A percentile compares a stretch with the other conserved stretches of the same genome.
phyloP scores from a whole-genome alignment of 2,329 filamentous ascomycete species.

The Sphaerostilbella broomeana region DNA sequence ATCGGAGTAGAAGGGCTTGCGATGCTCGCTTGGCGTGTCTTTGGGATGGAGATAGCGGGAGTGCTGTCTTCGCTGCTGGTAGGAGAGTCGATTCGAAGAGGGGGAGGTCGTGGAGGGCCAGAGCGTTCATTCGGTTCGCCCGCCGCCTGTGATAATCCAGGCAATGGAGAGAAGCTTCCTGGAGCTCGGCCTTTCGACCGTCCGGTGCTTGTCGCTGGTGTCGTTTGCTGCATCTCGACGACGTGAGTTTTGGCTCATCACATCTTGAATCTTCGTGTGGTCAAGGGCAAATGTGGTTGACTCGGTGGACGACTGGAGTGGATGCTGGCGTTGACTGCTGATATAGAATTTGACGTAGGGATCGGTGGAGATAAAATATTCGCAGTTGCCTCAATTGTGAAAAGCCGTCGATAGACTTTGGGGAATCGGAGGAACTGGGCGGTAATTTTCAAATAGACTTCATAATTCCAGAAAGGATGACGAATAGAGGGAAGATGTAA shows the following conservation, averaged over 20 bases:
- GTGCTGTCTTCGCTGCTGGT: constrained; percentile 24
- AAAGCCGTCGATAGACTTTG: no score
- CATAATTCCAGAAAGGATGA: no score
- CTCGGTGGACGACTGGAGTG: not conserved
- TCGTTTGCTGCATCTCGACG: constrained; percentile 41
- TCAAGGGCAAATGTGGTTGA: no score
- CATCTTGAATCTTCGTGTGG: constrained; percentile 42
- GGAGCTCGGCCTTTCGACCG: constrained; percentile 42
- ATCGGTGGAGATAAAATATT: no score
- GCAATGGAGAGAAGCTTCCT: constrained; percentile 51
- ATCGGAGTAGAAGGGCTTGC: constrained; percentile 38
- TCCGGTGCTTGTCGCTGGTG: constrained; percentile 15
- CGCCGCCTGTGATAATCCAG: constrained; percentile 26
- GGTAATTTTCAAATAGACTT: no score
- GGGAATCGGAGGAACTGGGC: no score
- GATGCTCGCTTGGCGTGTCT: constrained; percentile 35
- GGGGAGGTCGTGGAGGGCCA: constrained; percentile 28
- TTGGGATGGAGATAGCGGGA: constrained; percentile 39
- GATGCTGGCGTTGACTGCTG: no score
- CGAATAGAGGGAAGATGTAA: not conserved
- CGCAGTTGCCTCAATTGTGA: no score
- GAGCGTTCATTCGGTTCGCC: constrained; percentile 21
- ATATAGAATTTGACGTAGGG: no score
- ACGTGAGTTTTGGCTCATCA: constrained; percentile 29
- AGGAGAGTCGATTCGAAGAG: constrained; percentile 25